Conservation (phyloP, 169 alveolate genomes). For the Cardiosporidium cionae region DNA sequence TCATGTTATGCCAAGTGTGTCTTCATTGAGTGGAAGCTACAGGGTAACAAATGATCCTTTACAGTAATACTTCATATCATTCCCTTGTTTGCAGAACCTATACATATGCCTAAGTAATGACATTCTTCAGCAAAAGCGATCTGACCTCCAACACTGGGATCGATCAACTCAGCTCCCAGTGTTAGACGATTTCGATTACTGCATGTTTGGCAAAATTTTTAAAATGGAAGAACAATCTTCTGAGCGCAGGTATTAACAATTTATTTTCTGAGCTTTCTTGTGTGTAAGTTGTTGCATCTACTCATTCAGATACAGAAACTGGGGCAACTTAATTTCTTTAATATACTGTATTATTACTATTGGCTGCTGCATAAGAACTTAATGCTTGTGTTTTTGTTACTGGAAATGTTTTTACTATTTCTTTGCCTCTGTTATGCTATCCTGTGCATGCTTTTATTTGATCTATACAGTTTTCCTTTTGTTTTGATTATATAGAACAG, state of each 20-base stretch:
- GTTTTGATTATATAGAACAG: constrained; percentile 34
- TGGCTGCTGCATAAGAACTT: too few relatives aligned
- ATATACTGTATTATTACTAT: too few relatives aligned
- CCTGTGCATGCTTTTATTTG: too few relatives aligned
- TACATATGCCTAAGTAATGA: not conserved
- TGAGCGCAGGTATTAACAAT: constrained; percentile 59
- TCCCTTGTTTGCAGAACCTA: too few relatives aligned
- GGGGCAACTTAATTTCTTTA: not conserved
- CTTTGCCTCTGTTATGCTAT: not conserved
- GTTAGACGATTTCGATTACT: constrained; percentile 73
- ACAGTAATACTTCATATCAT: too few relatives aligned
- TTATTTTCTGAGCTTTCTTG: not conserved
- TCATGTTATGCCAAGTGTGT: too few relatives aligned
- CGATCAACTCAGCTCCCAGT: not conserved
- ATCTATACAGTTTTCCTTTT: not conserved
- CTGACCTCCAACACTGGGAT: constrained; percentile 17
- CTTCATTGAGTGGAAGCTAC: too few relatives aligned
- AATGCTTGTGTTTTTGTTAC: not conserved
- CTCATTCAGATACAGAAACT: not conserved
- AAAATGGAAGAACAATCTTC: constrained; percentile 78
- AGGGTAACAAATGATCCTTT: too few relatives aligned
- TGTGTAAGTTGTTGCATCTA: not conserved
- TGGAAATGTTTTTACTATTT: not conserved
- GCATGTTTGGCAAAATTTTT: constrained; percentile 80
- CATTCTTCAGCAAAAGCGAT: not conserved